phyloP scores from a whole-genome alignment of 805 yeast genomes.

The Lipomyces chichibuensis region DNA sequence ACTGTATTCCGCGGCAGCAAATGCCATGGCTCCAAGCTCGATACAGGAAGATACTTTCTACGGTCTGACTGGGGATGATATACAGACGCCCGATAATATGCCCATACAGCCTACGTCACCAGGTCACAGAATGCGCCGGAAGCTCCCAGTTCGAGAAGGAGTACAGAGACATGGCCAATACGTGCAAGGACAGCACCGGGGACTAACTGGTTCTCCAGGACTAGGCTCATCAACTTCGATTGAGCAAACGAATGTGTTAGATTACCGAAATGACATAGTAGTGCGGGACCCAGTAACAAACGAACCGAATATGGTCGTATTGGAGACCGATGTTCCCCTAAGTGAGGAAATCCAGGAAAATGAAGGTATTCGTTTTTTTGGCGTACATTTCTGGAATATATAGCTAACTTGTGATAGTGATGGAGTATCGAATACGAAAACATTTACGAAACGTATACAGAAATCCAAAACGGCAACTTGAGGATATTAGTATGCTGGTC shows the following conservation, averaged over 20 bases:
- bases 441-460: constrained; percentile 16
- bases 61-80: background rate
- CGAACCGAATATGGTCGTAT: constrained; percentile 29
- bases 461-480: constrained; percentile 6
- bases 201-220: constrained; percentile 2
- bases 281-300: constrained; percentile 26
- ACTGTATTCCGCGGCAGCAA: background rate
- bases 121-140: constrained; percentile 3
- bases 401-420: constrained; percentile 6
- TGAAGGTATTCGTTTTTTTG: constrained; percentile 18
- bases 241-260: constrained; percentile 11
- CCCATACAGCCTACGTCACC: background rate
- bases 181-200: background rate
- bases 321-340: constrained; percentile 23
- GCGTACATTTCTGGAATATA: background rate
- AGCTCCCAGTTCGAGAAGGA: constrained; percentile 4
- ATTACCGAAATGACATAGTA: constrained; percentile 21
- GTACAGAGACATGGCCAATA: constrained; percentile 3
- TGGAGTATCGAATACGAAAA: constrained; percentile 21
- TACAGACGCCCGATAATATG: constrained; percentile 1
- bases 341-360: constrained; percentile 23
- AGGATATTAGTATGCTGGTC: background rate
- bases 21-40: constrained; percentile 2
- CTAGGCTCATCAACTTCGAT: background rate
- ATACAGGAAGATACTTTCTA: constrained; percentile 10